A percentile compares a stretch with the other conserved stretches of the same genome.
phyloP scores from a whole-genome alignment of 169 alveolate species.

The Miamiensis avidus region DNA sequence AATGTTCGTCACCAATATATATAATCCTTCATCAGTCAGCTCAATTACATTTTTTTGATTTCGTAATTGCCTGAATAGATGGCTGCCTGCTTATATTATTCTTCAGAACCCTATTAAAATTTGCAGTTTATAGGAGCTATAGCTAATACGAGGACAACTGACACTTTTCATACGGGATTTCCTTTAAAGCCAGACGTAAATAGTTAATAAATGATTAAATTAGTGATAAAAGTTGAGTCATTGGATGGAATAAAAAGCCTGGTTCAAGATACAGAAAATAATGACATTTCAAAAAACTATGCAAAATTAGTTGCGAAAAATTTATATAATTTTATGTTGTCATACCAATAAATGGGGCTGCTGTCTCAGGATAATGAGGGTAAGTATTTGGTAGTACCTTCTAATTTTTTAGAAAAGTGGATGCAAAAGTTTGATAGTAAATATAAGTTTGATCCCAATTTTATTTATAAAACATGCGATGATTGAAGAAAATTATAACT shows the following conservation, averaged over 20 bases:
- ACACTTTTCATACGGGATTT: conserved; percentile 83
- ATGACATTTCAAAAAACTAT: conserved; percentile 66
- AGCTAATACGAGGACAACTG: conserved; percentile 80
- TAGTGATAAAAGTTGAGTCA: conserved; percentile 70
- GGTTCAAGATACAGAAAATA: conserved; percentile 57
- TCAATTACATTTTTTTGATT: not conserved
- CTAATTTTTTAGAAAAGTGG: conserved; percentile 84
- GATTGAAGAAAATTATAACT: not conserved
- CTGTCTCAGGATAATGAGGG: conserved; percentile 38
- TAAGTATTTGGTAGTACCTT: conserved; percentile 79
- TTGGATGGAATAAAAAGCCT: conserved; percentile 55
- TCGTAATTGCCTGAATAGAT: not conserved
- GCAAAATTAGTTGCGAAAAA: conserved; percentile 86
- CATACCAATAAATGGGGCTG: conserved; percentile 61
- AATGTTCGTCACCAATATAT: not conserved
- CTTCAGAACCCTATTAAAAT: conserved; percentile 70
- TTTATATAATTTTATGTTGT: conserved; percentile 79
- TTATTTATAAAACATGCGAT: conserved; percentile 74
- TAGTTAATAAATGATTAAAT: conserved; percentile 44
- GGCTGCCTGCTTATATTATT: conserved; percentile 74
- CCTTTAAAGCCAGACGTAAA: conserved; percentile 76
- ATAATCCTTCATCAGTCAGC: not conserved
- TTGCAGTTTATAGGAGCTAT: conserved; percentile 83
- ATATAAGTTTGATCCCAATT: conserved; percentile 88
- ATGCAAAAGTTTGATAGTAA: conserved; percentile 78